Evolutionary conservation across 2,329 filamentous ascomycete genomes (phyloP).

Genomic region (Fusarium luffae): DNA sequence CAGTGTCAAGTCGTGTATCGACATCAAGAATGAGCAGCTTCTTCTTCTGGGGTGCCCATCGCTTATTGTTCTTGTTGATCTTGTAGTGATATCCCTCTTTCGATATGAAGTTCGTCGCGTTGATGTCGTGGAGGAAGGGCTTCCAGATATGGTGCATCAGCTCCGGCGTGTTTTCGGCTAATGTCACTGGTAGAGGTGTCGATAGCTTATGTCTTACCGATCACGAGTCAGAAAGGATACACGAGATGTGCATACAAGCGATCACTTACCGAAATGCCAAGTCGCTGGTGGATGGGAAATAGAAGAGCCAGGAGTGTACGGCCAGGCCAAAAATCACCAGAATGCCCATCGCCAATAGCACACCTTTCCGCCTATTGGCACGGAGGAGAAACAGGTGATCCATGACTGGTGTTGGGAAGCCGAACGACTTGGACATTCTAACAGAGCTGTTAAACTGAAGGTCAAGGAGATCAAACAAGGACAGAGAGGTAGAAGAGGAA

Average conservation of each 20-base stretch:
- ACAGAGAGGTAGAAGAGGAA: neutral
- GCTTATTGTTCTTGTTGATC: conserved; percentile 4
- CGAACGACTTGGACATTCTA: neutral
- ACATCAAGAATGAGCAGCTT: conserved; percentile 40
- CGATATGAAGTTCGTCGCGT: neutral
- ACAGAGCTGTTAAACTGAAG: neutral
- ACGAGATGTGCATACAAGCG: accelerated
- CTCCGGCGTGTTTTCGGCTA: conserved; percentile 11
- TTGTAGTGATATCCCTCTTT: conserved; percentile 35
- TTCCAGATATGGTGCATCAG: conserved; percentile 30
- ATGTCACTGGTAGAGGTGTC: neutral
- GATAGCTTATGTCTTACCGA: neutral
- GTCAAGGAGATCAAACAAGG: neutral
- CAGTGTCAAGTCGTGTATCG: conserved; percentile 27
- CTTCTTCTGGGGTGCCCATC: conserved; percentile 32
- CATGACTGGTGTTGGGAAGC: neutral
- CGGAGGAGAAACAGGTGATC: conserved; percentile 5
- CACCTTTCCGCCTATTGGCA: conserved; percentile 12
- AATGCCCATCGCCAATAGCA: conserved; percentile 11
- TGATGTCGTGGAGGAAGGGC: conserved; percentile 32
- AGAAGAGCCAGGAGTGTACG: conserved; percentile 12
- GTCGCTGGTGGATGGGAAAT: neutral
- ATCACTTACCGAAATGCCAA: conserved; percentile 5
- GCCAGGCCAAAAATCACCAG: conserved; percentile 5
- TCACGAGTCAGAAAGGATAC: neutral